Evolutionary conservation across 352 stramenopile species (phyloP).

Genomic region (Albugo candida): DNA sequence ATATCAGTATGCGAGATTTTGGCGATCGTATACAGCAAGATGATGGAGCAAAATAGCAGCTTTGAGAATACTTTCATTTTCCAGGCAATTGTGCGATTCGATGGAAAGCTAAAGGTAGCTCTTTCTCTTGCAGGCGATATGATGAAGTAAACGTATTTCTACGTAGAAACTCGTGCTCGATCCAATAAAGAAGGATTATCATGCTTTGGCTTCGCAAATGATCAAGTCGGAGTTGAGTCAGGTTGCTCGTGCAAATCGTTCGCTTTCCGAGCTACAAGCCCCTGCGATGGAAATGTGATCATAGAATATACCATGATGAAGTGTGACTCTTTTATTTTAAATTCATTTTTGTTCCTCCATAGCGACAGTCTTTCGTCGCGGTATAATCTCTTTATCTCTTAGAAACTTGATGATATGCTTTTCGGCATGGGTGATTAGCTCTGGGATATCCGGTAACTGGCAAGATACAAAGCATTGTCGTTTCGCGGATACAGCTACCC

Average conservation of each 20-base stretch:
- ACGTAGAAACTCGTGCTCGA: conserved; percentile 72
- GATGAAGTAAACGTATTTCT: neutral
- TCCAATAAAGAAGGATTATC: conserved; percentile 65
- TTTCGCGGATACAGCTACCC: conserved; percentile 33
- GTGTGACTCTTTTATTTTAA: no score
- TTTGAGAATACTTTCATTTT: conserved; percentile 58
- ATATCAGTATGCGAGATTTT: conserved; percentile 69
- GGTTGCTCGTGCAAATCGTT: conserved; percentile 8
- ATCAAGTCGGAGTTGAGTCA: conserved; percentile 34
- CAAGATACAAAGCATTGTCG: conserved; percentile 70
- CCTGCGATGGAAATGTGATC: no score
- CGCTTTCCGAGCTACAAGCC: no score
- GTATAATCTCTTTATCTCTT: conserved; percentile 12
- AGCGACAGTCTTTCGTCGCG: no score
- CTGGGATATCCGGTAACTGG: conserved; percentile 43
- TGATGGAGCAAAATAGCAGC: conserved; percentile 54
- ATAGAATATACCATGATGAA: no score
- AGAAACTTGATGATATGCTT: conserved; percentile 34
- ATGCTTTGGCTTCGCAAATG: conserved; percentile 26
- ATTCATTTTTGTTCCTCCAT: no score
- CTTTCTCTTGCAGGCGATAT: neutral
- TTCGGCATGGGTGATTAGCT: conserved; percentile 54
- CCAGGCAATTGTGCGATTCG: conserved; percentile 54
- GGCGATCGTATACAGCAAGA: conserved; percentile 62
- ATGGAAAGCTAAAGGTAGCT: conserved; percentile 60